Evolutionary conservation across 768 basidiomycete species (phyloP).

Genomic region (Dioszegia hungarica): DNA sequence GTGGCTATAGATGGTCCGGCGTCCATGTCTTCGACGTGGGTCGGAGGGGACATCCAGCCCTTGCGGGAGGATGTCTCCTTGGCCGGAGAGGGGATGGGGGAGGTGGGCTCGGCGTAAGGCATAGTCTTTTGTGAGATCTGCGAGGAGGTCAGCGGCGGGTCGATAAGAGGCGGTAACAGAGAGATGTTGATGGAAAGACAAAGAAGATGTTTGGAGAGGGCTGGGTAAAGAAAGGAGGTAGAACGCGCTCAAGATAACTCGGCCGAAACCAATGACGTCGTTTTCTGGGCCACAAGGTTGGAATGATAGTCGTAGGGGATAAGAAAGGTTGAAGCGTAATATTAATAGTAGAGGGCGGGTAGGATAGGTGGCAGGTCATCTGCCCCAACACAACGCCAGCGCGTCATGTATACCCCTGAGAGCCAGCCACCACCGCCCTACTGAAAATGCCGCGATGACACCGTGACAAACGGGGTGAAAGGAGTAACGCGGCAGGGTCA

Average conservation of each 20-base stretch:
- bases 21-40: slow-evolving; percentile 24
- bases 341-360: not conserved
- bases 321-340: not conserved
- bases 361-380: not conserved
- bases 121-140: slow-evolving; percentile 18
- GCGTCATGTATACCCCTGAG: not conserved
- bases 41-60: slow-evolving; percentile 22
- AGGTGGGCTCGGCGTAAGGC: slow-evolving; percentile 46
- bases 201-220: not conserved
- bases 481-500: not conserved
- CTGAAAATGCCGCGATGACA: not conserved
- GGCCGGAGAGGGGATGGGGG: slow-evolving; percentile 34
- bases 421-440: not conserved
- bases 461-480: not conserved
- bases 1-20: slow-evolving; percentile 13
- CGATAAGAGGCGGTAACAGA: not conserved
- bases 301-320: too few species aligned
- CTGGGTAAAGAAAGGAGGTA: not conserved
- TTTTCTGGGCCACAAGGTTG: too few species aligned
- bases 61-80: slow-evolving; percentile 26
- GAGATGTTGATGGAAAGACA: not conserved
- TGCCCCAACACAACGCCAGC: too few species aligned
- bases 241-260: too few species aligned
- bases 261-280: too few species aligned
- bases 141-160: not conserved